Base-by-base conservation (phyloP, 176 grass and related monocot species). In the Thinopyrum elongatum region DNA sequence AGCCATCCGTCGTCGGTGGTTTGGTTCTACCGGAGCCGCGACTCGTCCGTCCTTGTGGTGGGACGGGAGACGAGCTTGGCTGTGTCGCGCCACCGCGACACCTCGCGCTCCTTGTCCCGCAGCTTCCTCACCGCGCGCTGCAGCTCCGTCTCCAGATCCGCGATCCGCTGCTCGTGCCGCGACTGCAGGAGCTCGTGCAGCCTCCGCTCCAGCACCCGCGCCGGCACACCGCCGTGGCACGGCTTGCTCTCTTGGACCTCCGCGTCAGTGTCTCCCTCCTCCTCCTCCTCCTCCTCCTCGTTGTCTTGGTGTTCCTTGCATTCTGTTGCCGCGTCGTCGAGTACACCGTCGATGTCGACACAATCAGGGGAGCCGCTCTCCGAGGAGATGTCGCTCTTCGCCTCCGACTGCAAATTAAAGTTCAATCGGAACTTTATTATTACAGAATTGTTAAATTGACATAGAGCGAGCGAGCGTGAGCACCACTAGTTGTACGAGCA, bases 1-100 rank as follows among this genome's bases (percentile, higher is more conserved):
- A 38, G 7, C 35, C 35, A 38, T 38, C 3, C 41, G 41, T 44
- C 41, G 41, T 44, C 10, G 41, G 10, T 44, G 10, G 30, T 30
- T 8, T 57, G 17, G 51, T 19, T 65, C 27, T 76, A 92, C 85
- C 93, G 87, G 64, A 90, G 69, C 19, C 70, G 75, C 10, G 91
- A 82, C 19, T 99, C 97, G 42, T 92, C 92, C 97, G 42, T 92
- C 92, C 51, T 82, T 88, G 79, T 93, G 92, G 39, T 81, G 84
- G 8, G 92, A 85, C 83, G 84, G 8, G 92, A 85, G 70, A 92
- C 92, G 55, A 96, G 86, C 65, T 84, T 92, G 62, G 97, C 90
- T 1, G 94, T 96, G 97, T 99, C 92, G 84, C 84, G 92, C 97
- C 94, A 99, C 90, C 97, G 93, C 72, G 51, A 88, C 53, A 94